Base-by-base conservation (phyloP, 2,329 filamentous ascomycete genomes). In the Hawksworthiomyces lignivorus region DNA sequence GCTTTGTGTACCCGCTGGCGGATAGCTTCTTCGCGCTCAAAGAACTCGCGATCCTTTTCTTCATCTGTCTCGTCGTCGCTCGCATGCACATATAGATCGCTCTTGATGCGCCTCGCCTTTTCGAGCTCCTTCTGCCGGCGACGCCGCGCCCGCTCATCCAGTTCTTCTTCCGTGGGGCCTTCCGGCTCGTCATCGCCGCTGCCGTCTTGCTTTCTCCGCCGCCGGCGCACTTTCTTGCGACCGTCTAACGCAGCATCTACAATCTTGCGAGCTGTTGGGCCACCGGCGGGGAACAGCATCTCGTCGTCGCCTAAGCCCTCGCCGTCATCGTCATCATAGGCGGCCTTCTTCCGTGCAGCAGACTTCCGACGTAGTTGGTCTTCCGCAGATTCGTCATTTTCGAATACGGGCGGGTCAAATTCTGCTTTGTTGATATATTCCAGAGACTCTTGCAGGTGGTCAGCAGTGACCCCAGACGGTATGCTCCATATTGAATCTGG, bases 21-120 rank as follows among this genome's bases (percentile, higher is more conserved):
- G 46, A 82, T 69, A 14, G 60, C 62, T 59, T 82, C 79, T 62
- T 96, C 89, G 14, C 76, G 72, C 3, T 73, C 79, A 61, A 90
- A 96, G 62, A 96, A 96, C 17, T 75, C 78, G 18, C 68, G 61
- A 37, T 72, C 70, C 14, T 85, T 77, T 43, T 77, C 75, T 35
- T 88, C 87, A 54, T 95, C 87, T n/a, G 75, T 82, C 52, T 95
- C 88, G 40, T 97, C 92, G 57, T 97, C 92, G 51, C 84, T 87
- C 28, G 82, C 80, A 44, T 83, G 77, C 38, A 98, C 84, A 54
- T 80, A 90, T 29, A 90, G 63, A 19, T 82, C 80, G 54, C 85
- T 94, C 69, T 96, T 97, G 64, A 92, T 84, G 57, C 83, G 84
- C 24, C 70, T 69, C 36, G 79, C 73, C 62, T 88, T 88, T 54